Conservation (phyloP, 768 basidiomycete species). For the Leucocoprinus leucothites region DNA sequence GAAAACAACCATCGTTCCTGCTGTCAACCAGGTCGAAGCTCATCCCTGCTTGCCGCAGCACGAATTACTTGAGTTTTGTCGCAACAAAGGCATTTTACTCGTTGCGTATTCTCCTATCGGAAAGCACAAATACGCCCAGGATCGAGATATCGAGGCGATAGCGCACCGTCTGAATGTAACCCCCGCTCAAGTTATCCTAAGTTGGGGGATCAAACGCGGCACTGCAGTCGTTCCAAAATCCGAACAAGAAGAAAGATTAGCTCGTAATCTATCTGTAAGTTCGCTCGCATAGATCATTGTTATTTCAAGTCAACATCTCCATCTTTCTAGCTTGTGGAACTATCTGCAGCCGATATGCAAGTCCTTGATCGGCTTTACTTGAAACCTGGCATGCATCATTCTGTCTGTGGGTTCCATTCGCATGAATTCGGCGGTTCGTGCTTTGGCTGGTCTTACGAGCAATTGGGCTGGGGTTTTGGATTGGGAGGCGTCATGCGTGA, state of each 20-base stretch:
- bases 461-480: slow-evolving; percentile 33
- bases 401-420: slow-evolving; percentile 30
- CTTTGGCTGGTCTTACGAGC: slow-evolving; percentile 35
- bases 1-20: slow-evolving; percentile 4
- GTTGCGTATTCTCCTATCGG: slow-evolving; percentile 48
- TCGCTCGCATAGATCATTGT: slow-evolving; percentile 27
- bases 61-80: slow-evolving; percentile 39
- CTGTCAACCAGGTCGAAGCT: slow-evolving; percentile 37
- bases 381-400: slow-evolving; percentile 35
- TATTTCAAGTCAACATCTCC: too few species aligned
- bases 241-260: slow-evolving; percentile 36
- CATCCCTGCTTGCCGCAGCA: slow-evolving; percentile 46
- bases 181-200: slow-evolving; percentile 47
- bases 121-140: slow-evolving; percentile 15
- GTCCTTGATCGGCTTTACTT: slow-evolving; percentile 35
- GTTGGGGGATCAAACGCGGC: slow-evolving; percentile 55
- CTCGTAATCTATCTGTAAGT: slow-evolving; percentile 38
- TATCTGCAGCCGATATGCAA: slow-evolving; percentile 34
- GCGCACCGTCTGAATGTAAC: neutral
- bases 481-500: slow-evolving; percentile 22
- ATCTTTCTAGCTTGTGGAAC: neutral
- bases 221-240: slow-evolving; percentile 55
- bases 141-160: slow-evolving; percentile 4
- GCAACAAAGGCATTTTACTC: slow-evolving; percentile 36
- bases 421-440: slow-evolving; percentile 24